Base-by-base conservation (phyloP, 2,329 filamentous ascomycete species). In the Fusarium sp. region DNA sequence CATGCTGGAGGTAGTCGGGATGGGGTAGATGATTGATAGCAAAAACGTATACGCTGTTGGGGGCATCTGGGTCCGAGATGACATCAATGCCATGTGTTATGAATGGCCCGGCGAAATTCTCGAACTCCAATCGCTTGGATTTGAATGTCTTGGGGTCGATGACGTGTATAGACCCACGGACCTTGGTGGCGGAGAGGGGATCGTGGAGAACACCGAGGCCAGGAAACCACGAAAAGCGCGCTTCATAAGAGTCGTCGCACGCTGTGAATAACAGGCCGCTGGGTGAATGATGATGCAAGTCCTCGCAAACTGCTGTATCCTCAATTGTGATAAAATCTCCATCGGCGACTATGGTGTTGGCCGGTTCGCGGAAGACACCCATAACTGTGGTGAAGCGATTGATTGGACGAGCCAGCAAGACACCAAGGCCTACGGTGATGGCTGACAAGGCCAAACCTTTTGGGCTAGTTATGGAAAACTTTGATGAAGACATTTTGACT, bases 71-170 rank as follows among this genome's bases (percentile, higher is more conserved):
- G 63, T 89, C 86, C 5, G 80, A 74, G n/a, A 88, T 81, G 8
- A 91, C 80, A 60, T 88, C 87, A 63, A 91, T 87, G 2, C 88
- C 88, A 65, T 91, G 88, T 0, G 88, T 88, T 7, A 85, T 72
- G 50, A 90, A 89, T 0, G 86, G 80, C 0, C 81, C 81, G 3
- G 82, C 61, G 65, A 89, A 90, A 54, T 84, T 82, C 8, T 83
- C 77, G 17, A 89, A 81, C 0, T 71, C 65, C 5, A 91, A 79
- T 22, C 56, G 50, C 10, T 50, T 47, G 0, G 61, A 63, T 0
- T 24, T 39, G 2, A 58, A 67, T 1, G 62, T 59, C 28, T 81
- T 78, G 0, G 87, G 82, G 70, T 90, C 80, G 64, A 91, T 84
- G 15, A 87, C 76, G 65, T 88, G 81, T 15, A 89, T 79, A 4